Evolutionary conservation across 495 filamentous ascomycete genomes (phyloP).

Genomic region (Penicillium odoratum): DNA sequence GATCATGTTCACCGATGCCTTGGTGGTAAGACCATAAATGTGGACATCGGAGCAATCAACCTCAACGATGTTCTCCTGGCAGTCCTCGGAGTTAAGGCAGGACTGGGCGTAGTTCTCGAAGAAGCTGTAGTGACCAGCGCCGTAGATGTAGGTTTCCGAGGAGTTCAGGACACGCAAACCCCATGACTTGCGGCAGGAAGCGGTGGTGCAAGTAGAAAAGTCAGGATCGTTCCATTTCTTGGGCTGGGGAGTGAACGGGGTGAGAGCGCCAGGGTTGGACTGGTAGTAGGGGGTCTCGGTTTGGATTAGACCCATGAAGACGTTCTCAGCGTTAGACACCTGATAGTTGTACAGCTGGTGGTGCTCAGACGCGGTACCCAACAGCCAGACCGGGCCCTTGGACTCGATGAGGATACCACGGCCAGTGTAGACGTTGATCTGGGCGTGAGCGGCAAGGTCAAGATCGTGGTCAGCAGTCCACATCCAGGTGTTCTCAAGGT

Average conservation of each 20-base stretch:
- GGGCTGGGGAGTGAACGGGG: slow-evolving; percentile 61
- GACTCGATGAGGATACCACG: slow-evolving; percentile 80
- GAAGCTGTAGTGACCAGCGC: slow-evolving; percentile 82
- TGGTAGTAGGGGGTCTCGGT: slow-evolving; percentile 94
- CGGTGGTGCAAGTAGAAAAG: slow-evolving; percentile 62
- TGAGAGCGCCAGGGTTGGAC: slow-evolving; percentile 73
- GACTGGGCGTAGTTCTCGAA: slow-evolving; percentile 83
- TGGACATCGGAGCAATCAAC: slow-evolving; percentile 72
- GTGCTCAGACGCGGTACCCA: slow-evolving; percentile 84
- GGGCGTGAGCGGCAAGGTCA: slow-evolving; percentile 70
- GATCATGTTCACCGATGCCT: slow-evolving; percentile 86
- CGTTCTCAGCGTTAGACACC: slow-evolving; percentile 72
- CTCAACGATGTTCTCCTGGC: slow-evolving; percentile 85
- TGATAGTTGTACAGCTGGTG: slow-evolving; percentile 90
- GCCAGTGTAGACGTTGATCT: slow-evolving; percentile 90
- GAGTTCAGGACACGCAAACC: slow-evolving; percentile 76
- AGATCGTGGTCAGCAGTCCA: slow-evolving; percentile 96
- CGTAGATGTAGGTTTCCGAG: slow-evolving; percentile 68
- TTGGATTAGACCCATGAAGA: slow-evolving; percentile 86
- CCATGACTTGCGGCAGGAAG: slow-evolving; percentile 77
- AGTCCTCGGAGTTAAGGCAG: slow-evolving; percentile 72
- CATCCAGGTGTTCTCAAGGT: slow-evolving; percentile 92
- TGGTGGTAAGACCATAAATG: slow-evolving; percentile 81
- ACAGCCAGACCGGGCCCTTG: slow-evolving; percentile 59
- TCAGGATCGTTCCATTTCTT: slow-evolving; percentile 69